Evolutionary conservation across 495 filamentous ascomycete species (phyloP).

Genomic region (Trichodelitschia bisporula): DNA sequence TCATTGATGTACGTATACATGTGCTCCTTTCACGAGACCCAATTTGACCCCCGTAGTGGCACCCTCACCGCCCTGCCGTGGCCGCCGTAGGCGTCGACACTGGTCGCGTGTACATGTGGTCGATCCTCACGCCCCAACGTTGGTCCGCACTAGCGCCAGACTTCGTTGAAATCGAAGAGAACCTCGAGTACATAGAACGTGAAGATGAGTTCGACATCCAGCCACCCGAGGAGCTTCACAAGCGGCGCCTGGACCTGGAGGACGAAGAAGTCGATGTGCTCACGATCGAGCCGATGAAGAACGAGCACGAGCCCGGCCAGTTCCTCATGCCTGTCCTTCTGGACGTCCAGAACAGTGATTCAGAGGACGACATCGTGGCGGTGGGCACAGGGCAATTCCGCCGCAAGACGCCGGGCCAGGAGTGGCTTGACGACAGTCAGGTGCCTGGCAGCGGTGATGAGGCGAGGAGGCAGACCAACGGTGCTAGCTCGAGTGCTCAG

Average conservation of each 20-base stretch:
- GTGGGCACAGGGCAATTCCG: constrained; percentile 69
- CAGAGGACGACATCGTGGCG: constrained; percentile 71
- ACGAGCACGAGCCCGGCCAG: constrained; percentile 25
- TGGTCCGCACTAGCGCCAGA: constrained; percentile 95
- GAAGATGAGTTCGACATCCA: constrained; percentile 98
- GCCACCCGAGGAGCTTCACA: constrained; percentile 81
- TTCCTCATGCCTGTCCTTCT: constrained; percentile 79
- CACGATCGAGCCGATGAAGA: constrained; percentile 29
- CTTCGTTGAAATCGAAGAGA: constrained; percentile 94
- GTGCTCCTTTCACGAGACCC: constrained; percentile 4
- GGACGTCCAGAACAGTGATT: constrained; percentile 50
- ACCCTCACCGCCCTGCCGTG: constrained; percentile 67
- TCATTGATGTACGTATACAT: too few relatives aligned
- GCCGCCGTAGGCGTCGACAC: constrained; percentile 77
- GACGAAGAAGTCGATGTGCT: constrained; percentile 78
- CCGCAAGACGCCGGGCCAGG: constrained; percentile 39
- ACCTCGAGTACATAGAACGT: constrained; percentile 80
- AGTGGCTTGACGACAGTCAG: constrained; percentile 24
- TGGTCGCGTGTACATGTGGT: constrained; percentile 81
- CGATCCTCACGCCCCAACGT: constrained; percentile 69
- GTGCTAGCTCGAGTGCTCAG: too few relatives aligned
- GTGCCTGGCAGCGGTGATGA: too few relatives aligned
- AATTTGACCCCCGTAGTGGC: constrained; percentile 31
- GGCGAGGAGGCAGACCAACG: too few relatives aligned
- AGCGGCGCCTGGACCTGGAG: constrained; percentile 66